phyloP scores from a whole-genome alignment of 495 filamentous ascomycete genomes.

The Hypoxylon cercidicola region DNA sequence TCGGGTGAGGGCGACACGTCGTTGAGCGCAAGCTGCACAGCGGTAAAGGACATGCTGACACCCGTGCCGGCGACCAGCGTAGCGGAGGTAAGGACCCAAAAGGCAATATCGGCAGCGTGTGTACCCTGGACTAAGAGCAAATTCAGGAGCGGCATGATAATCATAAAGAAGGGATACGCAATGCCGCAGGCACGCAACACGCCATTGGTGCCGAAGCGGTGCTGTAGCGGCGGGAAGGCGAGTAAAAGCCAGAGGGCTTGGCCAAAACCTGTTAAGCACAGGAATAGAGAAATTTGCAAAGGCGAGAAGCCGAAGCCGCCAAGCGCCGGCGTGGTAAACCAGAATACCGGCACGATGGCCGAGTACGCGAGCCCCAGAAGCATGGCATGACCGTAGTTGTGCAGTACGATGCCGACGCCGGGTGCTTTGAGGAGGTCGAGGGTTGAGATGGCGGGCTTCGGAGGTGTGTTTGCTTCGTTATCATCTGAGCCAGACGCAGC shows the following conservation, averaged over 20 bases:
- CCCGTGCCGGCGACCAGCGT: slow-evolving; percentile 62
- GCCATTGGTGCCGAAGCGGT: slow-evolving; percentile 67
- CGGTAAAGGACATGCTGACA: slow-evolving; percentile 75
- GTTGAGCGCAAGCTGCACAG: slow-evolving; percentile 73
- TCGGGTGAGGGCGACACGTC: slow-evolving; percentile 69
- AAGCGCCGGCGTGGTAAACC: slow-evolving; percentile 63
- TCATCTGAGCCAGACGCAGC: background rate
- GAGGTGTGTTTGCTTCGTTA: slow-evolving; percentile 38
- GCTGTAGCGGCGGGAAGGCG: slow-evolving; percentile 69
- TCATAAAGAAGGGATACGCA: slow-evolving; percentile 69
- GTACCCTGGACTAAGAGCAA: slow-evolving; percentile 57
- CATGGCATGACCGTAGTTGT: slow-evolving; percentile 69
- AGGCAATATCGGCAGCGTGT: slow-evolving; percentile 45
- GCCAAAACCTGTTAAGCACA: slow-evolving; percentile 66
- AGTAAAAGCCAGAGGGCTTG: slow-evolving; percentile 74
- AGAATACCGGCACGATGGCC: slow-evolving; percentile 70
- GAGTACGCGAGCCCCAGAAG: slow-evolving; percentile 72
- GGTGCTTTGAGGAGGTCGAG: slow-evolving; percentile 67
- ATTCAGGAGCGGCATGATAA: slow-evolving; percentile 60
- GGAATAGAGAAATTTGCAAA: slow-evolving; percentile 66
- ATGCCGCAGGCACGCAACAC: slow-evolving; percentile 63
- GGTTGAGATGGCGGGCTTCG: slow-evolving; percentile 53
- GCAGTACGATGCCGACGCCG: slow-evolving; percentile 70
- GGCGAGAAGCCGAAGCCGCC: slow-evolving; percentile 72
- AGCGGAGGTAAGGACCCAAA: slow-evolving; percentile 64